Conservation (phyloP, 305 asterid species). For the Lippia alba region DNA sequence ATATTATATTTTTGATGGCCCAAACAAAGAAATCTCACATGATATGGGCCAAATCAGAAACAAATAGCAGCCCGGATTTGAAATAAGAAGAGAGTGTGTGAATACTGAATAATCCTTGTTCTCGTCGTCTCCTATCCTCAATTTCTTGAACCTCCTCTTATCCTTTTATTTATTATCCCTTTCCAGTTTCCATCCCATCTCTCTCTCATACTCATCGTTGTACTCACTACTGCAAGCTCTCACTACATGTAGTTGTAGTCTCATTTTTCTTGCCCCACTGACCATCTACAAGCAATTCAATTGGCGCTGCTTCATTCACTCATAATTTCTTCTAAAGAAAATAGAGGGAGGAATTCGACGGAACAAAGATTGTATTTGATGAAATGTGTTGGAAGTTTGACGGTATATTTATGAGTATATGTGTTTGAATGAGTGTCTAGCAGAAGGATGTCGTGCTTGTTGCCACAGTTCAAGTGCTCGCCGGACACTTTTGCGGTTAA, state of each 20-base stretch:
- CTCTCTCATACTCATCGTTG: too few species aligned
- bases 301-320: conserved; percentile 27
- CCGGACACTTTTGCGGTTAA: conserved; percentile 79
- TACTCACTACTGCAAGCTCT: conserved; percentile 16
- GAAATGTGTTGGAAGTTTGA: conserved; percentile 35
- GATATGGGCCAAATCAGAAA: background rate
- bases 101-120: conserved; percentile 8
- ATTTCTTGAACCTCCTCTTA: conserved; percentile 50
- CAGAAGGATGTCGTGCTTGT: conserved; percentile 79
- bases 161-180: conserved; percentile 68
- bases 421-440: conserved; percentile 39
- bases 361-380: background rate
- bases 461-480: conserved; percentile 93
- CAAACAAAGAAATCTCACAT: background rate
- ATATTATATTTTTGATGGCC: background rate
- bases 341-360: conserved; percentile 3
- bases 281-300: conserved; percentile 13
- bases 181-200: conserved; percentile 40
- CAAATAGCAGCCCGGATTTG: conserved; percentile 37
- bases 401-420: conserved; percentile 25
- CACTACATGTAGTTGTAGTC: background rate
- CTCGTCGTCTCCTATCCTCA: conserved; percentile 61
- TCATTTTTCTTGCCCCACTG: background rate
- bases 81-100: background rate
- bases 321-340: conserved; percentile 16